Evolutionary conservation across 106 monocot genomes (phyloP), one percentile per base, ranked within the genome.

Genomic region (Posidonia australis): DNA sequence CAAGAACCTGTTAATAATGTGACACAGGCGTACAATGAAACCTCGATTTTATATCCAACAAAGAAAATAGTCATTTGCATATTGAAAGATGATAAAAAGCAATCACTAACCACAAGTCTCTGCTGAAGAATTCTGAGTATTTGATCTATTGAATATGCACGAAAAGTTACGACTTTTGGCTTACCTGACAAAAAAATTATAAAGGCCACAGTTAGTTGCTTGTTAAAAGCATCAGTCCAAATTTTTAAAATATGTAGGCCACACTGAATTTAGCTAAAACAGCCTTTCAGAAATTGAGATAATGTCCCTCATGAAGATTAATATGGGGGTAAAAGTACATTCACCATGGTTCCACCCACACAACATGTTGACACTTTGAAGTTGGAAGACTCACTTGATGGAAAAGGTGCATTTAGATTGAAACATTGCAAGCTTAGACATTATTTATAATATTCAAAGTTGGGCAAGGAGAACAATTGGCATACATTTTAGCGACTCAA

Each of bases 401-500:
- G 2, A n/a, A n/a, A 36, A 36, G 36, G 36, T 4, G 5, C 36
- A 4, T 36, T 36, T 4, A 36, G 36, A 7, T 7, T 36, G 7
- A 36, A 7, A 36, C 36, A 36, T 36, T 36, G 7, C n/a, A 36
- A 36, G 7, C 36, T 36, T 36, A 7, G 36, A 4, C 36, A 36
- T 36, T 36, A 36, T 36, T 2, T 36, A 7, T 7, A 36, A 7
- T 36, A 36, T 36, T 5, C 11, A 28, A 3, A 57, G 16, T 26
- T 17, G 13, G 57, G 1, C 25, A 16, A 27, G 16, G 7, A 57
- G 10, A 57, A 57, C 25, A 57, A 13, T 57, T 57, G 25, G 26
- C 54, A 55, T 65, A 90, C 96, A 98, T 76, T 91, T 98, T 65
- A 90, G 64, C n/a, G 87, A 84, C 70, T 90, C 74, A 62, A 98